Percentiles rank a stretch among this genome's conserved stretches.
These are phyloP conservation scores for Neonectria coccinea DNA, from an alignment of 2,329 filamentous ascomycete species.

Conservation along the genomic window DNA sequence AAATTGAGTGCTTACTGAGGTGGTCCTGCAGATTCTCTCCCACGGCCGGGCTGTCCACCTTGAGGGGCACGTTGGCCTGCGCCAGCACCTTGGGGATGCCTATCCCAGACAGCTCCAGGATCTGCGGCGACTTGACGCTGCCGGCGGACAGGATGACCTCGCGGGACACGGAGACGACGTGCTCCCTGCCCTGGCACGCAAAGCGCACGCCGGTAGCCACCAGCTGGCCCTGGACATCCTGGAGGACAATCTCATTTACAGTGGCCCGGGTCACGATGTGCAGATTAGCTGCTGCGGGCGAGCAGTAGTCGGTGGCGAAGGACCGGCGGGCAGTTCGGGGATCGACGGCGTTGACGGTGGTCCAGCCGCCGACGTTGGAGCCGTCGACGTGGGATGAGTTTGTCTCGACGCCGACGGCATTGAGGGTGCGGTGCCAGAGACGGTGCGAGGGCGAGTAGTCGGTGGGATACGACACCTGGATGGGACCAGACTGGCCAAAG, in stretches of 20 bases:
- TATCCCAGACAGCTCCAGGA: constrained; percentile 72
- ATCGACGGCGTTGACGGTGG: constrained; percentile 62
- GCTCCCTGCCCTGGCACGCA: constrained; percentile 51
- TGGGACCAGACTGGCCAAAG: constrained; percentile 59
- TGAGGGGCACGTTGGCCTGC: constrained; percentile 52
- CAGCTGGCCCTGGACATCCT: constrained; percentile 21
- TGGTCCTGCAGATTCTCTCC: constrained; percentile 64
- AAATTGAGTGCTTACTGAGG: constrained; percentile 42
- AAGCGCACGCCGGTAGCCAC: constrained; percentile 51
- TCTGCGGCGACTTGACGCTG: constrained; percentile 66
- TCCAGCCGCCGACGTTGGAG: constrained; percentile 62
- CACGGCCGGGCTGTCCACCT: constrained; percentile 58
- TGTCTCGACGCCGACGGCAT: constrained; percentile 55
- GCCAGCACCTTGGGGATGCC: constrained; percentile 57
- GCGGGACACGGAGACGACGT: constrained; percentile 53
- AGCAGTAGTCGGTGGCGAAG: constrained; percentile 61
- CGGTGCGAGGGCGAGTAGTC: constrained; percentile 56
- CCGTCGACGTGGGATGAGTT: constrained; percentile 61
- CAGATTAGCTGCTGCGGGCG: constrained; percentile 56
- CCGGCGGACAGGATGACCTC: constrained; percentile 72
- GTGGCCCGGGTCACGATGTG: constrained; percentile 49
- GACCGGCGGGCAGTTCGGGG: constrained; percentile 59
- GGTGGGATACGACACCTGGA: constrained; percentile 60
- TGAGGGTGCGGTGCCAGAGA: constrained; percentile 61
- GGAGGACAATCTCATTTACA: constrained; percentile 45